Base-by-base conservation (phyloP, 352 stramenopile species). In the Phytophthora brassicae region DNA sequence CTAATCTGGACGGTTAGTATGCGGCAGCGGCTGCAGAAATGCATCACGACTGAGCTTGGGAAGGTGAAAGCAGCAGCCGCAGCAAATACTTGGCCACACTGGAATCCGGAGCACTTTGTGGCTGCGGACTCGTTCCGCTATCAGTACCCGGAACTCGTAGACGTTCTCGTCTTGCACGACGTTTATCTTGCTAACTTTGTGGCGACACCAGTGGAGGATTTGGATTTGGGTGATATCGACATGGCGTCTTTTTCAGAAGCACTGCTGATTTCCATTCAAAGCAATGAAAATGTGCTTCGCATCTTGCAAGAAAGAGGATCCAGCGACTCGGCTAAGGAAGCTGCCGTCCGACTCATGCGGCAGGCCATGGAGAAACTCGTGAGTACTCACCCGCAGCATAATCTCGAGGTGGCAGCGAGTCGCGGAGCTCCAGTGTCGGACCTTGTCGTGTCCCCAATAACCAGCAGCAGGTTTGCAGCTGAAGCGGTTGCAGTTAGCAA, bases 171-270 rank as follows among this genome's bases (percentile, higher is more conserved):
- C 24, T 54, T 95, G 31, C 70, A 89, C 24, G 82, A 92, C 48
- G 81, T 95, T 20, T 95, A 94, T 63, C 73, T 95, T 43, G 79
- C 86, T 66, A 91, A 92, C 46, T 92, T 93, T 56, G 74, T 92
- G 13, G 75, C 57, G 1, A 77, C 74, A 9, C 56, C 59, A 16
- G 57, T 53, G 22, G 69, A 83, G 11, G 68, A 74, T 5, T 68
- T 87, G n/a, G 68, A 85, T 16, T 60, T 92, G 6, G 73, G 86
- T 14, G 80, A 86, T 56, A 79, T 92, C 38, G 81, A 90, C 66
- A 87, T 91, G 74, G 86, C 81, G 31, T 71, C 81, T 1, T 86
- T 94, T 43, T 92, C 81, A 0, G 79, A 92, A 54, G 79, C 82
- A 35, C 66, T 94, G 41, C 60, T 92, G 29, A 92, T 92, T 29